Conservation (phyloP, 1,284 basidiomycete species). For the Wallemia ichthyophaga region DNA sequence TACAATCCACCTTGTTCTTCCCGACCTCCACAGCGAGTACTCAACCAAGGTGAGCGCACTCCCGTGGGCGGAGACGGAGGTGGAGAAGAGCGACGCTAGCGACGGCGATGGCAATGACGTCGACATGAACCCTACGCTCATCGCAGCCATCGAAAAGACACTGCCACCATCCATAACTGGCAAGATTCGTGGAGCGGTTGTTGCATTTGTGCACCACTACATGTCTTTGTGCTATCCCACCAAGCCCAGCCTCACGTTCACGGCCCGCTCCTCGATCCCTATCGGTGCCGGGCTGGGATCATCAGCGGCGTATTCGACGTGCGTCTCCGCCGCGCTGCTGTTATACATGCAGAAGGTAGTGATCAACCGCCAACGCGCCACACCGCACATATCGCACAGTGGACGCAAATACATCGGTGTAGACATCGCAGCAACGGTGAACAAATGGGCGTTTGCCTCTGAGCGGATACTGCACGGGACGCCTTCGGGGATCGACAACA, state of each 20-base stretch:
- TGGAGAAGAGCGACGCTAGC: slow-evolving; percentile 27
- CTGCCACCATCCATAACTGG: slow-evolving; percentile 8
- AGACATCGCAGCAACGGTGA: slow-evolving; percentile 39
- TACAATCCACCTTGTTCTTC: slow-evolving; percentile 43
- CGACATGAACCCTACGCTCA: slow-evolving; percentile 33
- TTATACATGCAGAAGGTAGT: slow-evolving; percentile 21
- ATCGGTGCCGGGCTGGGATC: slow-evolving; percentile 94
- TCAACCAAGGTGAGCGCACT: slow-evolving; percentile 56
- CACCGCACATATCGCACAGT: slow-evolving; percentile 28
- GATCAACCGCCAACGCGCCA: slow-evolving; percentile 14
- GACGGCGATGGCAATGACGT: slow-evolving; percentile 29
- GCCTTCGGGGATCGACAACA: slow-evolving; percentile 91
- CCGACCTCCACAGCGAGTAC: slow-evolving; percentile 49
- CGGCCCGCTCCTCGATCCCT: slow-evolving; percentile 73
- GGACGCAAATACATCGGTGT: slow-evolving; percentile 32
- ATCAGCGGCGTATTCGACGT: slow-evolving; percentile 77
- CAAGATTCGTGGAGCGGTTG: slow-evolving; percentile 29
- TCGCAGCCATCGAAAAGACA: slow-evolving; percentile 33
- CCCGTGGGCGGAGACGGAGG: no score
- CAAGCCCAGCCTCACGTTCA: slow-evolving; percentile 45
- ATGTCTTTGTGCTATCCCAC: slow-evolving; percentile 28
- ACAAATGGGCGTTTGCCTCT: slow-evolving; percentile 73
- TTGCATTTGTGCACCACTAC: slow-evolving; percentile 83
- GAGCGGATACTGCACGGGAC: slow-evolving; percentile 96
- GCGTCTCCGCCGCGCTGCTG: slow-evolving; percentile 50